Conservation (phyloP, 768 basidiomycete genomes). For the Heimioporus sp. region DNA sequence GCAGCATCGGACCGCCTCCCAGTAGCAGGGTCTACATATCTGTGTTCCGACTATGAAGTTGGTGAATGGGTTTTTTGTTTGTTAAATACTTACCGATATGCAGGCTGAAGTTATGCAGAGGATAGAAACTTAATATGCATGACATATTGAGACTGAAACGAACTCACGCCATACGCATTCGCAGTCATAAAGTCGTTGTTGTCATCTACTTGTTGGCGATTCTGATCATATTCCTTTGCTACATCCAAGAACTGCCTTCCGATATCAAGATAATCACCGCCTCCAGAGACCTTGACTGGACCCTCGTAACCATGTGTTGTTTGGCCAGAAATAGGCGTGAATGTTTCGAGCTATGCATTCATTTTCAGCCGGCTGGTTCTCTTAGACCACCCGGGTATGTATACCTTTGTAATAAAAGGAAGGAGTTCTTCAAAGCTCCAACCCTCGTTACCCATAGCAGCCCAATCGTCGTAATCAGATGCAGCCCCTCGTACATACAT, state of each 20-base stretch:
- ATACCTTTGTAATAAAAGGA: slow-evolving; percentile 26
- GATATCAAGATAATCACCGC: slow-evolving; percentile 3
- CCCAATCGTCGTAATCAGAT: slow-evolving; percentile 31
- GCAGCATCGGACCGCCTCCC: slow-evolving; percentile 31
- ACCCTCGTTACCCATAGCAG: slow-evolving; percentile 15
- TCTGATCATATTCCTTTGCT: slow-evolving; percentile 45
- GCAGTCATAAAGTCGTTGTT: slow-evolving; percentile 40
- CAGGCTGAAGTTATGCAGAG: slow-evolving; percentile 4
- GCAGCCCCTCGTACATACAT: slow-evolving; percentile 21
- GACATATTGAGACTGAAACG: background rate
- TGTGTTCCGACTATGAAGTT: slow-evolving; percentile 20
- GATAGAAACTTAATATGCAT: background rate
- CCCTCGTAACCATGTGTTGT: slow-evolving; percentile 36
- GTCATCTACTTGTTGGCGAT: slow-evolving; percentile 43
- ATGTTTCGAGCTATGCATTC: slow-evolving; percentile 28
- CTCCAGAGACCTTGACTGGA: slow-evolving; percentile 24
- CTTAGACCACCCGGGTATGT: too few relatives aligned
- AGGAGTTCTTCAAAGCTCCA: slow-evolving; percentile 26
- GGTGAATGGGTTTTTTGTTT: background rate
- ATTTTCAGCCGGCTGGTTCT: background rate
- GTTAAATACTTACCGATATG: slow-evolving; percentile 9
- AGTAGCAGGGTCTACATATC: slow-evolving; percentile 50
- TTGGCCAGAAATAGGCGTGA: slow-evolving; percentile 23
- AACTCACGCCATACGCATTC: slow-evolving; percentile 23
- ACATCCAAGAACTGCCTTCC: slow-evolving; percentile 47